These are phyloP conservation scores for Solanum sparsipilum DNA, from an alignment of 257 asterid genomes.

Conservation along the genomic window DNA sequence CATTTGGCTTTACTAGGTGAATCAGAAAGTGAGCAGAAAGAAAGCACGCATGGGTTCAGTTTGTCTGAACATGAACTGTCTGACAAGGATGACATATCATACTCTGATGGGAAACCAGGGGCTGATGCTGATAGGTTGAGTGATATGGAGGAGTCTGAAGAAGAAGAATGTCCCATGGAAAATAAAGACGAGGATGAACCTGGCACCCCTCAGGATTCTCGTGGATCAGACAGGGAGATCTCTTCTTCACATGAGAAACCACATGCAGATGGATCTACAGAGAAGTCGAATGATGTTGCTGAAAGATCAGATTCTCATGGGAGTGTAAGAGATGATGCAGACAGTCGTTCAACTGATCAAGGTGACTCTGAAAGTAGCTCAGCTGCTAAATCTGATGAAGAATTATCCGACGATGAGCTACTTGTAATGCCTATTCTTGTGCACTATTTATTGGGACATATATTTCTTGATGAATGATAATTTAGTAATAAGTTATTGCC, in stretches of 20 bases:
- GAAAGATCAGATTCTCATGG: conserved; percentile 17
- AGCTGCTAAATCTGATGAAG: conserved; percentile 32
- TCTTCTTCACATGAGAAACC: conserved; percentile 45
- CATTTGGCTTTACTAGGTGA: not conserved
- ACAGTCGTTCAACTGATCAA: conserved; percentile 10
- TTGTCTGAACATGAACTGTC: conserved; percentile 29
- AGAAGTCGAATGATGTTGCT: conserved; percentile 29
- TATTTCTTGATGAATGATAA: not conserved
- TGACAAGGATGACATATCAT: conserved; percentile 19
- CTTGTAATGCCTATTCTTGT: conserved; percentile 44
- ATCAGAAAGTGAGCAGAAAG: conserved; percentile 15
- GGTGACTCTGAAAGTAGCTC: conserved; percentile 16
- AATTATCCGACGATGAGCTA: conserved; percentile 75
- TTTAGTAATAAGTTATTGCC: not conserved
- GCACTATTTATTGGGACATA: not conserved
- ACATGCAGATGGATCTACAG: conserved; percentile 24
- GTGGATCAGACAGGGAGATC: conserved; percentile 33
- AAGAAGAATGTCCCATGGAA: conserved; percentile 38
- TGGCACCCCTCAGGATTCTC: conserved; percentile 21
- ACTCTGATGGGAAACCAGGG: conserved; percentile 21
- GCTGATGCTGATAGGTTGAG: conserved; percentile 28
- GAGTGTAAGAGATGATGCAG: conserved; percentile 11
- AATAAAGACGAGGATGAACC: conserved; percentile 32
- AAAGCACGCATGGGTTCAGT: conserved; percentile 12
- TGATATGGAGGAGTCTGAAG: conserved; percentile 38